Evolutionary conservation across 2,329 filamentous ascomycete genomes (phyloP).

Genomic region (Colletotrichum sp.): DNA sequence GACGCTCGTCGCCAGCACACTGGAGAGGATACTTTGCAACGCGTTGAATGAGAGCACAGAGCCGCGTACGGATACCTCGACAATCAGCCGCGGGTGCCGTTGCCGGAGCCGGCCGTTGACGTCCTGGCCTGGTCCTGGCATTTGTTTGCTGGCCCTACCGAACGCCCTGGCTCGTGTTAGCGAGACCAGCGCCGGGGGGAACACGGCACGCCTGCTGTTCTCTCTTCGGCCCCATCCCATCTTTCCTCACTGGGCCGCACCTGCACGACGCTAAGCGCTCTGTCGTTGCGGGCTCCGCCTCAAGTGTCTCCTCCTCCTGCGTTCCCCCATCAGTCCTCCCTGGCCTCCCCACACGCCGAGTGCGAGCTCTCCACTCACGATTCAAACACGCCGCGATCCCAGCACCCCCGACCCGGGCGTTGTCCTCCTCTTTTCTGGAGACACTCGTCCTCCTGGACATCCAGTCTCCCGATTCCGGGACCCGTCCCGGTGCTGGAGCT

Average conservation of each 20-base stretch:
- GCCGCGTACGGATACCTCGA: background rate
- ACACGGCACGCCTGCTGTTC: background rate
- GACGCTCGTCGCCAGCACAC: background rate
- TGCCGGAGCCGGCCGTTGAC: background rate
- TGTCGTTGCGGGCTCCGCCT: background rate
- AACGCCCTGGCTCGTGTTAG: background rate
- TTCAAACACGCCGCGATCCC: background rate
- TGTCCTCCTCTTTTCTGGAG: background rate
- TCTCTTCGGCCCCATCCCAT: conserved; percentile 8
- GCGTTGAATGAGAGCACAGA: background rate
- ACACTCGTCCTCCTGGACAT: background rate
- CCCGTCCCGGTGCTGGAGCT: background rate
- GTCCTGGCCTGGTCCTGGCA: background rate
- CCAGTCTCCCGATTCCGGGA: background rate
- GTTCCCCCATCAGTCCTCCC: background rate
- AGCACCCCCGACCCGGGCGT: background rate
- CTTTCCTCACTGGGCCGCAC: conserved; percentile 12
- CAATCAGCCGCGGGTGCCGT: background rate
- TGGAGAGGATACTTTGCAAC: background rate
- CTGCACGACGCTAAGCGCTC: background rate
- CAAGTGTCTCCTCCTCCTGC: background rate
- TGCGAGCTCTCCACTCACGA: background rate
- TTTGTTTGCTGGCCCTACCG: background rate
- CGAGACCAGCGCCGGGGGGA: background rate
- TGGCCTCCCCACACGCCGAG: background rate